These are phyloP conservation scores for Cucurbita maxima DNA, from an alignment of 306 rosid species.

Conservation along the genomic window DNA sequence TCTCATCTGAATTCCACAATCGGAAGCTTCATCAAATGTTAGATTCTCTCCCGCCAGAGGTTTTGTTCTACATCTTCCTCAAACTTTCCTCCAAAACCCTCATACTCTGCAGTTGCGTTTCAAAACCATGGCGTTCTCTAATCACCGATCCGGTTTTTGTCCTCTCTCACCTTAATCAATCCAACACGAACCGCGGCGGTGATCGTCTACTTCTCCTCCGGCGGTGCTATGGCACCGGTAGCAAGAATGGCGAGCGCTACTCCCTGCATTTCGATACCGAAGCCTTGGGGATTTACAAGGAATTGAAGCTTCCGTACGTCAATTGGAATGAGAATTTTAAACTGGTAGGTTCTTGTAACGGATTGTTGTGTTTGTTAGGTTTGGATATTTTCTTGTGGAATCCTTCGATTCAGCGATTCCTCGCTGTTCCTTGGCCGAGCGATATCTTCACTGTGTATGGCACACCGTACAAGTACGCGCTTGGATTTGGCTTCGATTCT, in stretches of 20 bases:
- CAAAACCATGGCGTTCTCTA: not conserved
- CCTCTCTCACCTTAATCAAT: not conserved
- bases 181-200: not conserved
- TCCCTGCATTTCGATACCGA: slow-evolving; percentile 11
- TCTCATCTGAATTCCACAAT: not conserved
- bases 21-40: not conserved
- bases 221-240: not conserved
- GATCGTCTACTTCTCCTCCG: slow-evolving; percentile 6
- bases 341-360: slow-evolving; percentile 6
- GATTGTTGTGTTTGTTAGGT: slow-evolving; percentile 11
- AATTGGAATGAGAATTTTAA: slow-evolving; percentile 3
- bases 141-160: not conserved
- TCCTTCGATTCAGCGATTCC: slow-evolving; percentile 8
- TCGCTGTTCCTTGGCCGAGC: slow-evolving; percentile 8
- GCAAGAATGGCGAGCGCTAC: slow-evolving; percentile 8
- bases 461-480: slow-evolving; percentile 6
- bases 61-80: not conserved
- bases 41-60: not conserved
- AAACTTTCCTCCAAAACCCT: slow-evolving; percentile 3
- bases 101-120: not conserved
- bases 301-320: not conserved
- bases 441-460: not conserved
- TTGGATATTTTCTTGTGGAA: slow-evolving; percentile 4
- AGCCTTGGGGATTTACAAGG: not conserved
- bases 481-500: slow-evolving; percentile 14